Conservation (phyloP, 1,139 yeast species). For the Nakaseomyces delphensis region DNA sequence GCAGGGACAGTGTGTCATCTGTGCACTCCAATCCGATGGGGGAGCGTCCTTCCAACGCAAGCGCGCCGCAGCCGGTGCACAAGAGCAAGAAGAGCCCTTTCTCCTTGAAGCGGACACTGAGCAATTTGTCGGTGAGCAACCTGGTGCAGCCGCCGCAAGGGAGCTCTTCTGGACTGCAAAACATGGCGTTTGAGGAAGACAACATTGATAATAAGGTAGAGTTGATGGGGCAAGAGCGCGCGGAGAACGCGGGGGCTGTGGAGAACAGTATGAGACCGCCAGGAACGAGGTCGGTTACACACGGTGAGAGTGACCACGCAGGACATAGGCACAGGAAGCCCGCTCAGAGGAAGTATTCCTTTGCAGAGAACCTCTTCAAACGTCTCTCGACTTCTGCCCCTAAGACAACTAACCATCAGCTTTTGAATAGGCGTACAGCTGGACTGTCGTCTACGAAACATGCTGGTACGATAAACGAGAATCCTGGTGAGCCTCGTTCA, state of each 20-base stretch:
- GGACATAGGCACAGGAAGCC: slow-evolving; percentile 8
- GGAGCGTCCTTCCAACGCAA: not conserved
- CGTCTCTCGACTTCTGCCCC: slow-evolving; percentile 14
- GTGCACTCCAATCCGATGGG: not conserved
- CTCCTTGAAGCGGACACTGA: slow-evolving; percentile 20
- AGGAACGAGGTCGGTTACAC: not conserved
- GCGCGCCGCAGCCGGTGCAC: not conserved
- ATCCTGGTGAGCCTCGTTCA: not conserved
- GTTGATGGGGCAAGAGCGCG: not conserved
- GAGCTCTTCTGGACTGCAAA: not conserved
- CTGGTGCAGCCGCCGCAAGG: slow-evolving; percentile 6
- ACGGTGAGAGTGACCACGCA: not conserved
- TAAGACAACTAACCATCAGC: not conserved
- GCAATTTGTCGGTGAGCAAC: slow-evolving; percentile 19
- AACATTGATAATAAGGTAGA: slow-evolving; percentile 5
- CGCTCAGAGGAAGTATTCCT: slow-evolving; percentile 18
- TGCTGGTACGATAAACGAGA: slow-evolving; percentile 4
- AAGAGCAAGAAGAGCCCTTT: slow-evolving; percentile 14
- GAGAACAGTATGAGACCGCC: slow-evolving; percentile 3
- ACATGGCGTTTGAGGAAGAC: slow-evolving; percentile 6
- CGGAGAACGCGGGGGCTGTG: not conserved
- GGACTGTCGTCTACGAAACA: slow-evolving; percentile 3
- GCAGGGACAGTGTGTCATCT: slow-evolving; percentile 9
- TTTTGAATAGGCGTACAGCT: slow-evolving; percentile 2
- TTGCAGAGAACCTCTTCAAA: slow-evolving; percentile 22